Base-by-base conservation (phyloP, 176 grass and related monocot genomes). In the Musa acuminata region DNA sequence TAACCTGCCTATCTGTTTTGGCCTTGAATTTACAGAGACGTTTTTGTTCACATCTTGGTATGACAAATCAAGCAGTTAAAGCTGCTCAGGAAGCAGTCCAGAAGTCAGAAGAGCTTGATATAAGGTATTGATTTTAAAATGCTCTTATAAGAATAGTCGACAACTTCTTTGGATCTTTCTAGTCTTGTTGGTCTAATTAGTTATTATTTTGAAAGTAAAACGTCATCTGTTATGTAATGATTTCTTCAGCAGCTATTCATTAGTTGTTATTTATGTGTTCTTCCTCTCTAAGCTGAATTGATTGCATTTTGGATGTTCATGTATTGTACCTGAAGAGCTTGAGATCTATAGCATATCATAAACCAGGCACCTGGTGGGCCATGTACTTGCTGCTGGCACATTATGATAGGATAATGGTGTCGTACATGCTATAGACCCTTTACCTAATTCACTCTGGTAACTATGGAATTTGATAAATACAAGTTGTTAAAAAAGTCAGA, bases 11-110 rank as follows among this genome's bases (percentile, higher is more conserved):
- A 8, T 49, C 35, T 69, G 13, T 16, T 49, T 35, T 35, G 29
- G 29, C 14, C 13, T 69, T 49, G 43, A 4, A 25, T 57, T 29
- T 74, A 19, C 23, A 74, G 72, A 23, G 72, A 9, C 52, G 72
- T 26, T 74, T 74, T 74, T 74, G 72, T 57, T 74, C 72, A 54
- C 72, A 74, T 57, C 72, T 74, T 74, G 52, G 52, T 52, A 74
- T 74, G 72, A 55, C 72, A 74, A 74, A 74, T 55, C 72, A 74
- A 55, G 72, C 72, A 57, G 70, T 72, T 17, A 72, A 72, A 24
- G 72, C 72, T 13, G 72, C 72, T 17, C 72, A 74, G 26, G 72
- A 74, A 57, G 72, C 72, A 43, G 53, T 74, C 9, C 52, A 74
- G 8, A 74, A 74, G 72, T 74, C 53, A 74, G 72, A 74, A 43